Evolutionary conservation across 805 yeast genomes (phyloP).

Genomic region (Candida easanensis): DNA sequence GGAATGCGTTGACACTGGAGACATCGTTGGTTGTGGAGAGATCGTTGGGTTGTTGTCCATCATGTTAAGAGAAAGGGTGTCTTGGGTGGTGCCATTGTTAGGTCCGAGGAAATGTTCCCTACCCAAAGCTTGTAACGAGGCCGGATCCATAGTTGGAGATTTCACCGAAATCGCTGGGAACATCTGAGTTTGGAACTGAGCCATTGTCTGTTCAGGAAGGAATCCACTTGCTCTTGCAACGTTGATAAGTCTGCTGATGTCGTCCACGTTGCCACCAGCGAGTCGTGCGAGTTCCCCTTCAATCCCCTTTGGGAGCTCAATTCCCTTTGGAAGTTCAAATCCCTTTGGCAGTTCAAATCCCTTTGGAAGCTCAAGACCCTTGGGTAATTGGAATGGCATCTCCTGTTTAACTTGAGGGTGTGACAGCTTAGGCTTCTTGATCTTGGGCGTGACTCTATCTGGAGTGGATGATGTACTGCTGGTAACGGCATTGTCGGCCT

Average conservation of each 20-base stretch:
- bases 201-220: not conserved
- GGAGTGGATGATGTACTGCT: too few species aligned
- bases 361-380: too few species aligned
- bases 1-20: slow-evolving; percentile 26
- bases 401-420: too few species aligned
- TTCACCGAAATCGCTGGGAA: slow-evolving; percentile 16
- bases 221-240: slow-evolving; percentile 8
- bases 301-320: slow-evolving; percentile 1
- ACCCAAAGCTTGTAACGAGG: not conserved
- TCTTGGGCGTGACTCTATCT: not conserved
- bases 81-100: not conserved
- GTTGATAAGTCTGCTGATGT: slow-evolving; percentile 6
- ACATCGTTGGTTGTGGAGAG: slow-evolving; percentile 29
- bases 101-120: not conserved
- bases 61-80: slow-evolving; percentile 23
- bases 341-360: not conserved
- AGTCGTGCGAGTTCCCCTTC: slow-evolving; percentile 7
- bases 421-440: not conserved
- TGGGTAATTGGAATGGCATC: too few species aligned
- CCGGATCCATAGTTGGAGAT: slow-evolving; percentile 13
- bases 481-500: too few species aligned
- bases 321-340: not conserved
- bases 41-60: slow-evolving; percentile 29
- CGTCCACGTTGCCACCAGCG: not conserved
- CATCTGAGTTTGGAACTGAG: not conserved